These are phyloP conservation scores for Actinomortierella ambigua DNA, from an alignment of 371 early-diverging fungal species.

Conservation along the genomic window DNA sequence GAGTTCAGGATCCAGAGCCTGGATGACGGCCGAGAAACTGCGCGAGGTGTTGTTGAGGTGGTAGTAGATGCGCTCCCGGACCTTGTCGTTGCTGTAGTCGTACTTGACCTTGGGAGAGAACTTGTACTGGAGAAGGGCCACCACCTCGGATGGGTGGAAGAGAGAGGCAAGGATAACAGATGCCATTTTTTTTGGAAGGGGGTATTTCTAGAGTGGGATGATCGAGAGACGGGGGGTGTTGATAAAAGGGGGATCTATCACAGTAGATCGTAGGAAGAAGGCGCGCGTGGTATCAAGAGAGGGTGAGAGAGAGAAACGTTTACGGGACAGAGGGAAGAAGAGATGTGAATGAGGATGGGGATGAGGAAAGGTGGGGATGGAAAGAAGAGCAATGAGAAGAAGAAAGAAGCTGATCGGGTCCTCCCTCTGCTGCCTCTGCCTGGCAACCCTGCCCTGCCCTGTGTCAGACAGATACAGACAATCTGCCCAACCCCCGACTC, in stretches of 20 bases:
- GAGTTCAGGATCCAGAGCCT: slow-evolving; percentile 88
- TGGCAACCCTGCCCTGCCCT: no score
- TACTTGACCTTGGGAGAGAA: slow-evolving; percentile 60
- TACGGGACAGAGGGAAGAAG: no score
- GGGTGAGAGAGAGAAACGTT: no score
- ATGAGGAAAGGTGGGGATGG: no score
- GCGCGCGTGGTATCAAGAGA: background rate
- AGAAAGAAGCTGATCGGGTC: no score
- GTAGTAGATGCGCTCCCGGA: slow-evolving; percentile 82
- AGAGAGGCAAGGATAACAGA: slow-evolving; percentile 67
- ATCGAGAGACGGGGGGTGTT: background rate
- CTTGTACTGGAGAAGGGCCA: slow-evolving; percentile 79
- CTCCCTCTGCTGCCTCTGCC: no score
- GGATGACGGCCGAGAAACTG: slow-evolving; percentile 96
- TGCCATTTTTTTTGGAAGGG: slow-evolving; percentile 22
- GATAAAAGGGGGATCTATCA: background rate
- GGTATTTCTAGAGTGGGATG: no score
- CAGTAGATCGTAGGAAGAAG: background rate
- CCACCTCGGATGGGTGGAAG: slow-evolving; percentile 85
- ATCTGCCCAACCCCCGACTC: no score
- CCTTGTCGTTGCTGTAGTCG: slow-evolving; percentile 60
- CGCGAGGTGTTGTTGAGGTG: slow-evolving; percentile 92
- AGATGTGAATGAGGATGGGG: no score
- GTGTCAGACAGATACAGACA: no score
- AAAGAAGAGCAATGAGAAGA: no score